These are phyloP conservation scores for Podospora australis DNA, from an alignment of 495 filamentous ascomycete species.

Conservation along the genomic window DNA sequence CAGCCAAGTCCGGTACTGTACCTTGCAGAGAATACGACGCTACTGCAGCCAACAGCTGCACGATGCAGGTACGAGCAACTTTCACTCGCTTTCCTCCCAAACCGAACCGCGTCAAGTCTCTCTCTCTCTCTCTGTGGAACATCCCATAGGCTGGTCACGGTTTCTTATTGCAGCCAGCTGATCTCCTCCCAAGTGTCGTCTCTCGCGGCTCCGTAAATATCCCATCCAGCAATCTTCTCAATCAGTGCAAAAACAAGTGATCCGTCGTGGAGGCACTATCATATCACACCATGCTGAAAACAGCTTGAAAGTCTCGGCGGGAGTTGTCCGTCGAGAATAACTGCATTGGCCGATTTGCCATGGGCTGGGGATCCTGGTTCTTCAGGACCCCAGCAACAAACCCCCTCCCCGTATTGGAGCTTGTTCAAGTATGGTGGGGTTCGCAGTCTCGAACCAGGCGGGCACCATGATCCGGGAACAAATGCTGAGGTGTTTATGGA, in stretches of 20 bases:
- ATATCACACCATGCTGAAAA: neutral
- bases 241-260: neutral
- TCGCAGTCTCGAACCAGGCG: constrained; percentile 10
- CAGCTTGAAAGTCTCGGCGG: constrained; percentile 1
- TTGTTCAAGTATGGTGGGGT: constrained; percentile 8
- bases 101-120: constrained; percentile 3
- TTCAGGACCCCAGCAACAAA: constrained; percentile 1
- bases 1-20: constrained; percentile 4
- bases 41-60: constrained; percentile 13
- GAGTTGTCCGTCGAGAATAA: neutral
- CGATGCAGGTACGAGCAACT: constrained; percentile 22
- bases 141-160: too few species aligned
- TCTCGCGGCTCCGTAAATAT: too few species aligned
- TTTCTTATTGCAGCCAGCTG: neutral
- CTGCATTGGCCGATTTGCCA: neutral
- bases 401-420: constrained; percentile 6
- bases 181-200: neutral
- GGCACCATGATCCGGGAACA: constrained; percentile 11
- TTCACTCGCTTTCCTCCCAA: constrained; percentile 9
- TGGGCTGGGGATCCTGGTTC: neutral
- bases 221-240: neutral
- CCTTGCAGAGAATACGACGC: constrained; percentile 11
- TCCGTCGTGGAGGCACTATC: neutral
- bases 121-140: constrained; percentile 11
- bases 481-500: constrained; percentile 3